Evolutionary conservation across 352 stramenopile genomes (phyloP), one percentile per base, ranked within the genome.

Genomic region (Phytophthora nicotianae): DNA sequence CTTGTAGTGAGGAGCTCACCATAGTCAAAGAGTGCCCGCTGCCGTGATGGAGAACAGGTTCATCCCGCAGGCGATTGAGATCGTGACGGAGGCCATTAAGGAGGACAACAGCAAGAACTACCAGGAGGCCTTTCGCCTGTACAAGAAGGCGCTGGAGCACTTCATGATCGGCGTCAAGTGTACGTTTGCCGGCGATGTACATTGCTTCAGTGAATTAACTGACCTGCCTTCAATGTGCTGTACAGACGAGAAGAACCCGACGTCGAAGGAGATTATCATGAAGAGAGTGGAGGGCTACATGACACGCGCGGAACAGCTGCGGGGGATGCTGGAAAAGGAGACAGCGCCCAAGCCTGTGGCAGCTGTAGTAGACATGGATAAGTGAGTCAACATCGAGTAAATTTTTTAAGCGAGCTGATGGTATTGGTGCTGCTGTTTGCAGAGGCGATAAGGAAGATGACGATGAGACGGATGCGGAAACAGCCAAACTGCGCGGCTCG

Each of bases 401-500:
- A 21, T 24, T 16, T 5, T 13, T 32, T 26, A 43, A 21, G 6
- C 61, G n/a, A 1, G 24, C 27, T 50, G 54, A 26, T 37, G 10
- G 43, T 38, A 24, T 14, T 59, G 8, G 52, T 17, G 1, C 23
- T 46, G 20, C 6, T 65, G n/a, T 61, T 37, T 57, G 16, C 48
- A 91, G 83, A 74, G 86, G 81, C 2, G 86, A 90, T 46, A 93
- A 91, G 53, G 88, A 86, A 33, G 81, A 96, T 42, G 84, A 94
- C 16, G 85, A 97, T 46, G 91, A 98, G 57, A 93, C 90, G 6
- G 96, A 99, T 52, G 89, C 87, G 42, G 97, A 99, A 68, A 91
- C 83, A 6, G 96, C 89, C 14, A 99, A 99, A 76, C 78, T 99
- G 27, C 83, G 97, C 5, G 95, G 95, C 19, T 97, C 96, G 1